Percentiles rank a stretch among this genome's conserved stretches.
Conservation (phyloP, 768 basidiomycete species). For the Dendrothele bispora region DNA sequence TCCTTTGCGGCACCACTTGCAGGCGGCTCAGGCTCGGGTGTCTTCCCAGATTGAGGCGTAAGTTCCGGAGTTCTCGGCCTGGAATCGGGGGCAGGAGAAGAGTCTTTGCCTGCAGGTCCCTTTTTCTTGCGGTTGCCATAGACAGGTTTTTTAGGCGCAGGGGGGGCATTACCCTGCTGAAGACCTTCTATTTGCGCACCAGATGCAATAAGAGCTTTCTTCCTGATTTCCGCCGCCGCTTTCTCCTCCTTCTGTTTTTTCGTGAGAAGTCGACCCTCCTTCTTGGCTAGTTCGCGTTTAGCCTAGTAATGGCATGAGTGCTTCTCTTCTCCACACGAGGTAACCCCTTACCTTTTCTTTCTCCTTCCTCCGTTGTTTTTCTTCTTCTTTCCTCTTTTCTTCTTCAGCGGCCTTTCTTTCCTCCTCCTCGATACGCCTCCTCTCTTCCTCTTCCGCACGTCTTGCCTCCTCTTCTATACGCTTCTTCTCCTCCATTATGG, state of each 20-base stretch:
- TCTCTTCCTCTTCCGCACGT: slow-evolving; percentile 73
- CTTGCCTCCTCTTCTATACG: slow-evolving; percentile 82
- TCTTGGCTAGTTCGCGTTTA: slow-evolving; percentile 87
- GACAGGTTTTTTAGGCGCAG: slow-evolving; percentile 67
- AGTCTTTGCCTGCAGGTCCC: slow-evolving; percentile 48
- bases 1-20: slow-evolving; percentile 39
- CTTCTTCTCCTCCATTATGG: slow-evolving; percentile 92
- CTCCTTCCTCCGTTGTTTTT: slow-evolving; percentile 81
- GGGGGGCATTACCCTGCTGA: slow-evolving; percentile 50
- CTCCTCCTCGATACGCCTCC: slow-evolving; percentile 84
- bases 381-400: slow-evolving; percentile 74
- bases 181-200: slow-evolving; percentile 91
- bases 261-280: slow-evolving; percentile 93
- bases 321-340: slow-evolving; percentile 4
- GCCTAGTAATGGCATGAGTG: slow-evolving; percentile 45
- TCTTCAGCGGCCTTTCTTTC: slow-evolving; percentile 79
- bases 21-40: slow-evolving; percentile 14
- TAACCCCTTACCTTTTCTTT: slow-evolving; percentile 70
- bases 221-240: slow-evolving; percentile 86
- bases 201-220: slow-evolving; percentile 85
- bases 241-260: slow-evolving; percentile 96
- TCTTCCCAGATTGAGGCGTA: slow-evolving; percentile 9
- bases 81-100: slow-evolving; percentile 54
- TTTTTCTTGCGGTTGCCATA: slow-evolving; percentile 88
- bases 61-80: slow-evolving; percentile 51